These are phyloP conservation scores for Nicotiana attenuata DNA, from an alignment of 257 asterid genomes.

Conservation along the genomic window DNA sequence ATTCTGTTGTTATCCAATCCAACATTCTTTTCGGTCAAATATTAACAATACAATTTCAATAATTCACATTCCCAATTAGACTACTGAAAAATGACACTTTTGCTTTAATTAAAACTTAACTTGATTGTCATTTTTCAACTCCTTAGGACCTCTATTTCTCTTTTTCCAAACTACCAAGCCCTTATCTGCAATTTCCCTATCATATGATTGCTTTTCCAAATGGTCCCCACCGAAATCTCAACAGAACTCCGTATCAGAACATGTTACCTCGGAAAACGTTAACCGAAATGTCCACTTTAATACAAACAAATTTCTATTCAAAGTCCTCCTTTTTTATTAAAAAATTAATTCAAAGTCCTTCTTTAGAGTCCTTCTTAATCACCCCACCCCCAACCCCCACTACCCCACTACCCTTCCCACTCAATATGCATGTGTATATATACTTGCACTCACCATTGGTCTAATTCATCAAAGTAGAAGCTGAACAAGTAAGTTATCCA, in stretches of 20 bases:
- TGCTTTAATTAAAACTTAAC: background rate
- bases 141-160: background rate
- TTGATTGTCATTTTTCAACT: background rate
- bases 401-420: background rate
- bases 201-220: background rate
- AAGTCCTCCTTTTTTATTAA: background rate
- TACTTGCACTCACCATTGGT: background rate
- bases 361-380: background rate
- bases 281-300: background rate
- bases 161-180: background rate
- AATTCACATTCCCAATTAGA: no score
- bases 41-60: no score
- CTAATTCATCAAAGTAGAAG: background rate
- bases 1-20: no score
- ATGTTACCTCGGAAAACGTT: background rate
- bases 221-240: background rate
- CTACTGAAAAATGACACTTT: background rate
- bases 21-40: no score
- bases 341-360: background rate
- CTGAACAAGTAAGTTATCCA: background rate
- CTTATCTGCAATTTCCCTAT: background rate
- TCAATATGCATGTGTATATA: slow-evolving; percentile 2
- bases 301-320: background rate
- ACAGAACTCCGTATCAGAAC: background rate
- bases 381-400: background rate